phyloP scores from a whole-genome alignment of 2,329 filamentous ascomycete genomes.

The Aspergillus viridinutans region DNA sequence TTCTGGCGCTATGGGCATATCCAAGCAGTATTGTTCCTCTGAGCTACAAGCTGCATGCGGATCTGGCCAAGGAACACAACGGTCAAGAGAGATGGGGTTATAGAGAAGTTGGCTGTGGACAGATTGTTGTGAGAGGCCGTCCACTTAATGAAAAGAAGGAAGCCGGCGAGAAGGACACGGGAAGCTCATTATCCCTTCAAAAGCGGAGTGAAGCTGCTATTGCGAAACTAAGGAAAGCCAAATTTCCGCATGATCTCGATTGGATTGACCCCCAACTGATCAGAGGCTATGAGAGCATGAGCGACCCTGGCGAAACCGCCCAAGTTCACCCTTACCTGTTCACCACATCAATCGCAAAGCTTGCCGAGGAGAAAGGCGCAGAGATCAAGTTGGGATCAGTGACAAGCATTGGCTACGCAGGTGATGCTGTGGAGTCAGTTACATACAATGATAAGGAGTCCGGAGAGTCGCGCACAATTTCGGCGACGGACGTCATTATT shows the following conservation, averaged over 20 bases:
- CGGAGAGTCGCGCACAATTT: slow-evolving; percentile 46
- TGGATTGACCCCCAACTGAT: slow-evolving; percentile 72
- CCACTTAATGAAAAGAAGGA: slow-evolving; percentile 33
- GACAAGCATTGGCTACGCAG: slow-evolving; percentile 58
- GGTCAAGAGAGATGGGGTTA: slow-evolving; percentile 84
- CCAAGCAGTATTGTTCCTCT: slow-evolving; percentile 77
- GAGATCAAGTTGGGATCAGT: slow-evolving; percentile 67
- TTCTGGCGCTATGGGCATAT: slow-evolving; percentile 89
- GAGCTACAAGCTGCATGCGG: slow-evolving; percentile 75
- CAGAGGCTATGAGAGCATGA: slow-evolving; percentile 76
- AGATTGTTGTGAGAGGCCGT: slow-evolving; percentile 52
- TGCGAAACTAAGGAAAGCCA: slow-evolving; percentile 51
- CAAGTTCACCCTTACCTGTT: slow-evolving; percentile 94
- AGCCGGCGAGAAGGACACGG: slow-evolving; percentile 17
- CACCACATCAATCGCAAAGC: slow-evolving; percentile 73
- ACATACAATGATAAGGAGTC: slow-evolving; percentile 56
- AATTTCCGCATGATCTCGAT: slow-evolving; percentile 72
- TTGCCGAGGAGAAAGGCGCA: slow-evolving; percentile 67
- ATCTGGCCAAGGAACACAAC: slow-evolving; percentile 78
- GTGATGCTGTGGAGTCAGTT: slow-evolving; percentile 56
- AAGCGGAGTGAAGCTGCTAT: slow-evolving; percentile 53
- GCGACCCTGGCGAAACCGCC: slow-evolving; percentile 72
- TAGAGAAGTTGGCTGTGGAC: slow-evolving; percentile 69
- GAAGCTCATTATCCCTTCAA: slow-evolving; percentile 49
- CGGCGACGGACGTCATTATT: slow-evolving; percentile 57